Percentiles rank a stretch among this genome's conserved stretches.
Evolutionary conservation across 2,329 filamentous ascomycete genomes (phyloP).

Genomic region (Gaeumannomyces sp.): DNA sequence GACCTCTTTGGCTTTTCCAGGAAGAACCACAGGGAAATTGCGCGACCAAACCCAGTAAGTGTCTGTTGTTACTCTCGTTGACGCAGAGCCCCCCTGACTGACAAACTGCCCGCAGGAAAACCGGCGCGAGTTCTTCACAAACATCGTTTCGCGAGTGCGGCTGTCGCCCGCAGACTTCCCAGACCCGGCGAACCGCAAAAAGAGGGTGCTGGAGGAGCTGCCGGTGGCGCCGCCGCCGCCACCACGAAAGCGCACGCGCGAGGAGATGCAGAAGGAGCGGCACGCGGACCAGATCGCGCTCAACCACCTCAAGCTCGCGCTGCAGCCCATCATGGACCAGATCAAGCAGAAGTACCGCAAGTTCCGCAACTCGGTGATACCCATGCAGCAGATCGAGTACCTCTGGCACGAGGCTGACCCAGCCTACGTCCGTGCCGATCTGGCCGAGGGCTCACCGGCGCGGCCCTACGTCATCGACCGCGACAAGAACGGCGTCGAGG

Average conservation of each 20-base stretch:
- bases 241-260: conserved; percentile 63
- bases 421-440: conserved; percentile 53
- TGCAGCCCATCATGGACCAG: conserved; percentile 96
- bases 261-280: conserved; percentile 73
- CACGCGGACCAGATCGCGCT: conserved; percentile 77
- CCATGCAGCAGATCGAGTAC: conserved; percentile 68
- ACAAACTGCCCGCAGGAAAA: conserved; percentile 33
- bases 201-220: conserved; percentile 71
- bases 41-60: conserved; percentile 57
- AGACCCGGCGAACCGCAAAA: conserved; percentile 79
- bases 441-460: conserved; percentile 23
- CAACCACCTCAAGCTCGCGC: conserved; percentile 78
- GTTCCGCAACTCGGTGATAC: conserved; percentile 75
- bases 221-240: conserved; percentile 67
- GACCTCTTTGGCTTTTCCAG: conserved; percentile 82
- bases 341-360: conserved; percentile 82
- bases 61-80: conserved; percentile 17
- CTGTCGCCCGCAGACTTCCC: conserved; percentile 82
- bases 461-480: conserved; percentile 74
- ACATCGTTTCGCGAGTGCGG: conserved; percentile 68
- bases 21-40: conserved; percentile 68
- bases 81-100: conserved; percentile 16
- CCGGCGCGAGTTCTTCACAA: conserved; percentile 74
- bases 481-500: conserved; percentile 72
- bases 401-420: conserved; percentile 80